Evolutionary conservation across 2,329 filamentous ascomycete species (phyloP).

Genomic region (Akanthomyces muscarius): DNA sequence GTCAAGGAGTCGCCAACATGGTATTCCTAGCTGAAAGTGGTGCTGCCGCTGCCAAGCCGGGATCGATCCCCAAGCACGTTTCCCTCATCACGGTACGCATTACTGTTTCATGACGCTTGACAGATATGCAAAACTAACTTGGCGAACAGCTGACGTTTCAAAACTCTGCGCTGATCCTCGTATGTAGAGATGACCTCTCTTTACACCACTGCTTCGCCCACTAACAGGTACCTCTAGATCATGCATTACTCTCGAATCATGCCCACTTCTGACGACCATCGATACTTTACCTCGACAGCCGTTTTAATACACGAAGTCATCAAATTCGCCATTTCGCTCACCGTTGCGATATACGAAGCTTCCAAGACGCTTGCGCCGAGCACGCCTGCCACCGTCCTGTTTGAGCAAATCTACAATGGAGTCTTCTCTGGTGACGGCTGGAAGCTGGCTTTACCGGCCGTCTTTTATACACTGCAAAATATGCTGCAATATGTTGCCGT

Average conservation of each 20-base stretch:
- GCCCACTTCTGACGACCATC: slow-evolving; percentile 76
- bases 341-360: slow-evolving; percentile 82
- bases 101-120: background rate
- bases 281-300: slow-evolving; percentile 90
- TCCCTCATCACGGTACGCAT: slow-evolving; percentile 24
- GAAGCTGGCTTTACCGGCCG: slow-evolving; percentile 87
- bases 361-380: slow-evolving; percentile 73
- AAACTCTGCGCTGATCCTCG: slow-evolving; percentile 70
- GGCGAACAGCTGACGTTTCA: slow-evolving; percentile 62
- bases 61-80: slow-evolving; percentile 16
- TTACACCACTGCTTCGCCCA: background rate
- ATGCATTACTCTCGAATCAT: slow-evolving; percentile 95
- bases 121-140: background rate
- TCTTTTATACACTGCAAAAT: slow-evolving; percentile 87
- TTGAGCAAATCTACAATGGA: slow-evolving; percentile 71
- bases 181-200: slow-evolving; percentile 31
- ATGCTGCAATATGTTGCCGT: slow-evolving; percentile 90
- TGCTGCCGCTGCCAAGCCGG: slow-evolving; percentile 11
- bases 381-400: slow-evolving; percentile 74
- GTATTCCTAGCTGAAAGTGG: slow-evolving; percentile 1
- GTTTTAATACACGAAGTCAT: slow-evolving; percentile 91
- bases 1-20: background rate
- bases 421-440: slow-evolving; percentile 90
- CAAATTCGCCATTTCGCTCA: slow-evolving; percentile 81
- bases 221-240: slow-evolving; percentile 49